Percentiles rank a stretch among this genome's conserved stretches.
Evolutionary conservation across 1,139 yeast species (phyloP).

Genomic region (Magnusiomyces clavatus): DNA sequence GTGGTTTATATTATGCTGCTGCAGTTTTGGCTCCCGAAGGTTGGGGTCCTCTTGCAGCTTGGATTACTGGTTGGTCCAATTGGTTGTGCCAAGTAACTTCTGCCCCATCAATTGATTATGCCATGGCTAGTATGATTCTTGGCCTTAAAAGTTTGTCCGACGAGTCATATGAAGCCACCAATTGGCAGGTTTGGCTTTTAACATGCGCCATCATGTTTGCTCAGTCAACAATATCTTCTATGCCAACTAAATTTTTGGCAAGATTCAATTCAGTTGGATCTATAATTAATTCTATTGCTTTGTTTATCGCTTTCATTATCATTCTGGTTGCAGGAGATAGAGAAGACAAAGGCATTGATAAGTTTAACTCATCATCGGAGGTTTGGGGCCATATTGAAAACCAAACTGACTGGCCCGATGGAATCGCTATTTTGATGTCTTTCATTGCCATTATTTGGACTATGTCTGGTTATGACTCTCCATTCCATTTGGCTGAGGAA

Average conservation of each 20-base stretch:
- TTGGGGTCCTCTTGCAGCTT: constrained; percentile 47
- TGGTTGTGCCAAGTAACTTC: constrained; percentile 50
- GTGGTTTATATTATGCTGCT: constrained; percentile 54
- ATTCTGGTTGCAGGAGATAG: constrained; percentile 49
- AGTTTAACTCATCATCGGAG: constrained; percentile 42
- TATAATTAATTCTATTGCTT: constrained; percentile 40
- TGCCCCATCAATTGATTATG: constrained; percentile 58
- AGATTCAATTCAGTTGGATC: constrained; percentile 49
- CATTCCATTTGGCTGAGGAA: constrained; percentile 68
- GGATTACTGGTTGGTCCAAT: constrained; percentile 55
- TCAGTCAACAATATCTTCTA: constrained; percentile 35
- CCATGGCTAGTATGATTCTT: constrained; percentile 53
- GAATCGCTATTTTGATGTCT: constrained; percentile 52
- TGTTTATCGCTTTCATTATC: constrained; percentile 49
- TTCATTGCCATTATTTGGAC: constrained; percentile 68
- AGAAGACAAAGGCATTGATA: constrained; percentile 35
- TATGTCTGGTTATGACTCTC: constrained; percentile 70
- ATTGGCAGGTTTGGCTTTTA: constrained; percentile 45
- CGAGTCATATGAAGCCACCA: constrained; percentile 37
- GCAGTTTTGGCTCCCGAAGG: constrained; percentile 47
- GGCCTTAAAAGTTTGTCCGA: constrained; percentile 39
- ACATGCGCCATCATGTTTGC: constrained; percentile 45
- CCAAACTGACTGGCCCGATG: constrained; percentile 61
- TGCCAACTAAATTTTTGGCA: constrained; percentile 51
- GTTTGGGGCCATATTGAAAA: constrained; percentile 54